Evolutionary conservation across 2,329 filamentous ascomycete species (phyloP).

Genomic region (Fusarium decemcellulare): DNA sequence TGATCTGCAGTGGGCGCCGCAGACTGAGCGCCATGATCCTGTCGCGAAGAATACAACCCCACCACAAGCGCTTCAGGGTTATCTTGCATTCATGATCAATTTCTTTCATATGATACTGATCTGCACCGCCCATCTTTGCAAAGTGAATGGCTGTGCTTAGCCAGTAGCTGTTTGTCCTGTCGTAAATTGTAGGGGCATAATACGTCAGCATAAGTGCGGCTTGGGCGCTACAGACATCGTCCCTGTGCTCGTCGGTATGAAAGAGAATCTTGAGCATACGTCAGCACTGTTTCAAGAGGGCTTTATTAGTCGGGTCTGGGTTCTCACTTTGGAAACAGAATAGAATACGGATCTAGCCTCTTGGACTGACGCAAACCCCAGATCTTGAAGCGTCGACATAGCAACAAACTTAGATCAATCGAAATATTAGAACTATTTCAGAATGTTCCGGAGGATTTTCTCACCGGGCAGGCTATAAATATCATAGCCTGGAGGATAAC

Average conservation of each 20-base stretch:
- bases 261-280: slow-evolving; percentile 2
- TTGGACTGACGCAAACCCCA: slow-evolving; percentile 4
- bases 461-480: slow-evolving; percentile 35
- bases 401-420: slow-evolving; percentile 6
- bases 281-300: neutral
- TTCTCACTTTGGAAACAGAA: slow-evolving; percentile 10
- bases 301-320: neutral
- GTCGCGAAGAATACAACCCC: slow-evolving; percentile 67
- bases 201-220: slow-evolving; percentile 13
- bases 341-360: slow-evolving; percentile 6
- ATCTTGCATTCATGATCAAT: neutral
- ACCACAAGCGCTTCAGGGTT: slow-evolving; percentile 65
- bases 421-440: neutral
- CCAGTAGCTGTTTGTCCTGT: slow-evolving; percentile 19
- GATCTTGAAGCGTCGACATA: neutral
- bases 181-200: neutral
- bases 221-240: slow-evolving; percentile 15
- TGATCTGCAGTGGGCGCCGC: slow-evolving; percentile 62
- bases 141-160: slow-evolving; percentile 16
- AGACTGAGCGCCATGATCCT: slow-evolving; percentile 63
- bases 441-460: neutral
- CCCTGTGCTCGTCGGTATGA: neutral
- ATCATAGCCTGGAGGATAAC: slow-evolving; percentile 37
- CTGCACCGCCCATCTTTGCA: slow-evolving; percentile 4
- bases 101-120: neutral